phyloP scores from a whole-genome alignment of 495 filamentous ascomycete genomes.

The Hypoxylon lienhwacheense region DNA sequence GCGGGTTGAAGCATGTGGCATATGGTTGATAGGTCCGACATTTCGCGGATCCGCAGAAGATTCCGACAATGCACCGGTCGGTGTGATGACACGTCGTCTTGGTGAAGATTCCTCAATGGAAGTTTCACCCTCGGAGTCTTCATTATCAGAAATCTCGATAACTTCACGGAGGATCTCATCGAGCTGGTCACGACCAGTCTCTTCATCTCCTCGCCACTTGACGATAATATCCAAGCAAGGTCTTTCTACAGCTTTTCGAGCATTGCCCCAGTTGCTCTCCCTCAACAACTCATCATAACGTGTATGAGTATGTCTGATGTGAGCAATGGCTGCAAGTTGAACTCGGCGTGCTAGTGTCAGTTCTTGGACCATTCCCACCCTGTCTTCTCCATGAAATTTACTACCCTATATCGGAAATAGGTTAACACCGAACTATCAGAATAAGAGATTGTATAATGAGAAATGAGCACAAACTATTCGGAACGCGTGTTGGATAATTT shows the following conservation, averaged over 20 bases:
- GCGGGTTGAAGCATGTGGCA: constrained; percentile 9
- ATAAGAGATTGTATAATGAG: background rate
- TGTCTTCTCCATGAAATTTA: constrained; percentile 32
- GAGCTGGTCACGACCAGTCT: constrained; percentile 70
- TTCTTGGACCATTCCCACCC: constrained; percentile 69
- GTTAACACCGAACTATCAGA: background rate
- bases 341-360: constrained; percentile 72
- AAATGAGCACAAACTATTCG: constrained; percentile 61
- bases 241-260: constrained; percentile 69
- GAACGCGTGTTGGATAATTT: constrained; percentile 81
- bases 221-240: constrained; percentile 71
- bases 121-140: constrained; percentile 57
- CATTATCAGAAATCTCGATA: constrained; percentile 80
- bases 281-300: constrained; percentile 79
- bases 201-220: constrained; percentile 87
- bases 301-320: constrained; percentile 85
- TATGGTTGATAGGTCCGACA: constrained; percentile 3
- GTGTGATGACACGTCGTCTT: constrained; percentile 19
- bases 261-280: constrained; percentile 64
- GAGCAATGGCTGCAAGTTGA: constrained; percentile 80
- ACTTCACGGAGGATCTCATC: constrained; percentile 82
- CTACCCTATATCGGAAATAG: constrained; percentile 20
- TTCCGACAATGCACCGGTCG: constrained; percentile 19
- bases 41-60: constrained; percentile 5
- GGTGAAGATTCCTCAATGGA: constrained; percentile 24